Evolutionary conservation across 2,329 filamentous ascomycete species (phyloP).

Genomic region (Cytospora paraplurivora): DNA sequence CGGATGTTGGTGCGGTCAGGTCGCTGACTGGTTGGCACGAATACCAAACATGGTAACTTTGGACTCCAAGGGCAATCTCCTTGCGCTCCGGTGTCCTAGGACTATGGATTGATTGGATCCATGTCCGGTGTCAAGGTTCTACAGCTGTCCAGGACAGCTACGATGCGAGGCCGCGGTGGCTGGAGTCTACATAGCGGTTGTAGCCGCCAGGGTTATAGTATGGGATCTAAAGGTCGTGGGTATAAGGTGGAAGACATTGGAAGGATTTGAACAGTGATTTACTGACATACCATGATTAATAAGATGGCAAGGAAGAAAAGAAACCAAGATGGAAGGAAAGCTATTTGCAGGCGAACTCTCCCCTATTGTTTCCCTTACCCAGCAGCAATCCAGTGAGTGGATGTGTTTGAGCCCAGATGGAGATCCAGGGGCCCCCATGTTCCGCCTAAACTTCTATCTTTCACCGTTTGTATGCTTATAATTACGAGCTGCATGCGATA

Average conservation of each 20-base stretch:
- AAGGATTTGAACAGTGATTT: conserved; percentile 31
- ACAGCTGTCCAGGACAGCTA: conserved; percentile 31
- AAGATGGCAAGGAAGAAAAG: conserved; percentile 24
- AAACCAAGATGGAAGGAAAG: background rate
- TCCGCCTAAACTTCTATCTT: too few species aligned
- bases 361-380: background rate
- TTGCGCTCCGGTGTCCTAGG: conserved; percentile 32
- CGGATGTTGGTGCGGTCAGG: too few species aligned
- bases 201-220: conserved; percentile 32
- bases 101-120: conserved; percentile 32
- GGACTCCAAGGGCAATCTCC: conserved; percentile 30
- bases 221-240: conserved; percentile 32
- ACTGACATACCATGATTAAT: conserved; percentile 26
- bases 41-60: conserved; percentile 31
- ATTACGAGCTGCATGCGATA: background rate
- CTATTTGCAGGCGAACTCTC: background rate
- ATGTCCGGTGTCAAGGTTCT: conserved; percentile 25
- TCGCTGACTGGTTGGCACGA: conserved; percentile 31
- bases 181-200: conserved; percentile 33
- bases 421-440: background rate
- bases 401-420: background rate
- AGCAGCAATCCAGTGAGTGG: background rate
- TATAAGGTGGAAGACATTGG: conserved; percentile 32
- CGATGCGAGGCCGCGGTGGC: conserved; percentile 27
- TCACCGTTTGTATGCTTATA: too few species aligned